Base-by-base conservation (phyloP, 345 rosid species). In the Ailanthus altissimus region DNA sequence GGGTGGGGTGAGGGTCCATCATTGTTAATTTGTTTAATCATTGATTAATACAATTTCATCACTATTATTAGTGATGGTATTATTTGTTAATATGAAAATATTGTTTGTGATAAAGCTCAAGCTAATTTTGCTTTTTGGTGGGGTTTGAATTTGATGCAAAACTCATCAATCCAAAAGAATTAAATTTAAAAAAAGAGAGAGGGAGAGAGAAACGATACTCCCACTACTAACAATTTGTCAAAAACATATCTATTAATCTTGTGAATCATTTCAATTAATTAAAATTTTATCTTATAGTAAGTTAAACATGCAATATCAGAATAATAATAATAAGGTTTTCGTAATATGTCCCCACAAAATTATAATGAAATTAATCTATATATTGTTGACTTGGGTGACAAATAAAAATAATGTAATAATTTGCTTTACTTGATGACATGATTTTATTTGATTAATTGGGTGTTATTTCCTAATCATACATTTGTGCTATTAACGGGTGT, bases 361-460 rank as follows among this genome's bases (percentile, higher is more conserved):
- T 74, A 14, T 60, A 62, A 67, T 67, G 40, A 47, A 25, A 67
- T 67, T 56, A 7, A 14, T n/a, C n/a, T n/a, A n/a, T 15, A 45
- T 32, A 15, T 62, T 32, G 12, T 21, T 62, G 72, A 67, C 5
- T 23, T 67, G 42, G 56, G 6, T 23, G 36, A 23, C 54, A 25
- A 32, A 32, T 32, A 32, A 32, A 25, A 32, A 32, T 32, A 32
- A 32, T 32, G 38, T 3, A 32, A 32, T 32, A 32, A 32, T 32
- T n/a, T 32, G 38, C 38, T 32, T 32, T 32, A 32, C 38, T 32
- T 3, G 38, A 32, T 32, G 38, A 32, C 3, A 32, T 32, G 1
- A 32, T 32, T 1, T 32, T 1, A 32, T 32, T 3, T 32, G 38
- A 32, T 32, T 32, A 32, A 32, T 32, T 32, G 38, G 38, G 38